Evolutionary conservation across 768 basidiomycete species (phyloP), one percentile per base, ranked within the genome.

Genomic region (Podaxis sp.): DNA sequence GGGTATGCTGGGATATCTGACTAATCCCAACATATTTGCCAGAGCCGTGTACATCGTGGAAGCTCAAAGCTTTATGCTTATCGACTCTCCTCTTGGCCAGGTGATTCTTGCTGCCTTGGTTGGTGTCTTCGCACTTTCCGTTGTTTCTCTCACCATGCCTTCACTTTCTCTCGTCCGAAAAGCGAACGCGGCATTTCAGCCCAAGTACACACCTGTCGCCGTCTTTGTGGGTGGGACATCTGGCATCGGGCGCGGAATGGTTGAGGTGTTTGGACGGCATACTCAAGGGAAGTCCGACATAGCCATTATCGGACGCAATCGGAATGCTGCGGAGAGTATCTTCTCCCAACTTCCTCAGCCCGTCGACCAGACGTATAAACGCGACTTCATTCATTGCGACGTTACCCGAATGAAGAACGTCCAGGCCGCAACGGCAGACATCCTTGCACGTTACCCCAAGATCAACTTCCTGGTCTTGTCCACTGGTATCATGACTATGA

Each of bases 381-480:
- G 77, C 62, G 77, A 79, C 61, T 83, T 83, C 66, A 71, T 81
- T 28, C 67, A 74, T 59, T 79, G 79, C 69, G 81, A 83, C 61
- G 74, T 72, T 18, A 71, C 74, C 25, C 70, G 76, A 37, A 79
- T 82, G 77, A 71, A 70, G 69, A 79, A 81, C 61, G 71, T 82
- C 13, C 70, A 75, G 40, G 62, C 65, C 7, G 66, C 71, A 23
- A 69, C 75, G 21, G 59, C 66, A 28, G 70, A 73, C n/a, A 73
- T 78, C 37, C 68, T 69, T 13, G 42, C 65, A 7, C 71, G 72
- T 9, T 50, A 80, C 18, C 72, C 74, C 1, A 82, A 79, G 65
- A 65, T 85, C 65, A 84, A 85, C 70, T 82, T 76, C 68, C 73
- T 83, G 46, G 72, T 81, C 23, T 64, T 82, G 66, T 72, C 76